Percentiles rank a stretch among this genome's conserved stretches.
phyloP scores from a whole-genome alignment of 2,329 filamentous ascomycete species.

The Periconia digitata region DNA sequence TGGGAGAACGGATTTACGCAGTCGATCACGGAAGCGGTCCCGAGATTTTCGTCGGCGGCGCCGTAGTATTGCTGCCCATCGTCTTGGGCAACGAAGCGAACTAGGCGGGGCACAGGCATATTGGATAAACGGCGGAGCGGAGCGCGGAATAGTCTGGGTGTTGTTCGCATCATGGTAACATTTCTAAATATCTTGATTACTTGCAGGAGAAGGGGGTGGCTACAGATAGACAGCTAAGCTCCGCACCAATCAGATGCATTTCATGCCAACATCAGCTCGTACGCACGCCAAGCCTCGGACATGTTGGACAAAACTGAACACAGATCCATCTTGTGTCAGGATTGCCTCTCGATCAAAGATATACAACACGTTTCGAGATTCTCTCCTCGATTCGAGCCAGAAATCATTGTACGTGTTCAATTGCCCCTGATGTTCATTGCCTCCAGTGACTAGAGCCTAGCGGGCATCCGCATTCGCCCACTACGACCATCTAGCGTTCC shows the following conservation, averaged over 20 bases:
- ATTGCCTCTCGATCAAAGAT: not conserved
- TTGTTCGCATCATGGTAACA: no score
- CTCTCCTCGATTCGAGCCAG: no score
- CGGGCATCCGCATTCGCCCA: not conserved
- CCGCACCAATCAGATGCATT: not conserved
- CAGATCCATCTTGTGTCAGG: not conserved
- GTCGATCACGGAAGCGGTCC: no score
- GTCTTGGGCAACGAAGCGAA: no score
- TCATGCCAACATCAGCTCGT: not conserved
- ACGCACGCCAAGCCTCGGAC: not conserved
- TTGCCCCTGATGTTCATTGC: not conserved
- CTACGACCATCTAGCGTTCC: not conserved
- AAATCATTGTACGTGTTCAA: not conserved
- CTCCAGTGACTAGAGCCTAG: not conserved
- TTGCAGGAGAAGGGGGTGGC: not conserved
- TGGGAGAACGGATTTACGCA: no score
- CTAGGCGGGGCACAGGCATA: no score
- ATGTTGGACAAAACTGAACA: not conserved
- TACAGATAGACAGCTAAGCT: not conserved
- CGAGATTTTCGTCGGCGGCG: no score
- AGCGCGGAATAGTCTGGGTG: no score
- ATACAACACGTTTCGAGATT: not conserved
- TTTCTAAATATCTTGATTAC: no score
- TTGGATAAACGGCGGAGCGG: no score
- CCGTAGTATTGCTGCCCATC: no score